Evolutionary conservation across 1,284 basidiomycete species (phyloP).

Genomic region (Moesziomyces antarcticus): DNA sequence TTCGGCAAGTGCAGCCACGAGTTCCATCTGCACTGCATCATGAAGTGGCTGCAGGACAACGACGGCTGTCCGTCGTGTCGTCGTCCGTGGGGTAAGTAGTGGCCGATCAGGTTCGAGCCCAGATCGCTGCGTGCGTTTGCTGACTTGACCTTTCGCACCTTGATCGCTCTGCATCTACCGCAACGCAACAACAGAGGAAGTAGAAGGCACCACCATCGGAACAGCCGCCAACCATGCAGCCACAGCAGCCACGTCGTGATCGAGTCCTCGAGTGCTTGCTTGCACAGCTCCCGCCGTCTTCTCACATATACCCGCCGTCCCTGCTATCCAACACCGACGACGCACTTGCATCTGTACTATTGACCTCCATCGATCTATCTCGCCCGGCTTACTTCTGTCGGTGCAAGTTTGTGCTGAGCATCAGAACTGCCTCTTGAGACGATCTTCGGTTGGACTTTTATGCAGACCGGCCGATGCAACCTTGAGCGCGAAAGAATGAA

Average conservation of each 20-base stretch:
- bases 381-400: not conserved
- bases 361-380: too few species aligned
- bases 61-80: conserved; percentile 53
- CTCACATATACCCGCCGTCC: not conserved
- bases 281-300: not conserved
- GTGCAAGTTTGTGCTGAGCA: too few species aligned
- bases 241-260: conserved; percentile 4
- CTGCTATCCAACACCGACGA: too few species aligned
- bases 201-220: conserved; percentile 45
- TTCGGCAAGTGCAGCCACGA: conserved; percentile 66
- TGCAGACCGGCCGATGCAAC: too few species aligned
- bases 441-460: too few species aligned
- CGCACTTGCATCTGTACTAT: not conserved
- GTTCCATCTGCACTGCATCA: conserved; percentile 67
- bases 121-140: not conserved
- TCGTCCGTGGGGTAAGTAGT: conserved; percentile 56
- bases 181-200: conserved; percentile 28
- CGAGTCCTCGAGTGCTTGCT: too few species aligned
- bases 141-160: not conserved
- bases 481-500: too few species aligned
- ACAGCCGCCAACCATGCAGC: conserved; percentile 1
- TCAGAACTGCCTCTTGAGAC: too few species aligned
- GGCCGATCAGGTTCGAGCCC: too few species aligned
- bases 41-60: conserved; percentile 64
- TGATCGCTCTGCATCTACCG: not conserved